phyloP scores from a whole-genome alignment of 192 early-diverging fungal genomes.

The Coemansia sp. region DNA sequence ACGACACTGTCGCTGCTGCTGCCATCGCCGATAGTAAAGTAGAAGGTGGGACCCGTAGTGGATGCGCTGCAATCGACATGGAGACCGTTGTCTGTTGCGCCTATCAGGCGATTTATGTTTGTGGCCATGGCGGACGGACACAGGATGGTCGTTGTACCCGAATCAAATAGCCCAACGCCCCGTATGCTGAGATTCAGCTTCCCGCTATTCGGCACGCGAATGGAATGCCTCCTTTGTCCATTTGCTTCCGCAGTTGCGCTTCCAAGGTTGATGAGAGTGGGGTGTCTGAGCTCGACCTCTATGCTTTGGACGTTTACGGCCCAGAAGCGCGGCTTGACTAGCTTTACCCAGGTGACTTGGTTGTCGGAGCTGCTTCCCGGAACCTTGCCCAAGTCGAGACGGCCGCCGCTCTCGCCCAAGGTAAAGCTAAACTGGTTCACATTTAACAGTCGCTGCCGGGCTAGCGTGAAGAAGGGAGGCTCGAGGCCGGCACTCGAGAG shows the following conservation, averaged over 20 bases:
- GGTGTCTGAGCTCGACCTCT: slow-evolving; percentile 3
- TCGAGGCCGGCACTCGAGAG: slow-evolving; percentile 41
- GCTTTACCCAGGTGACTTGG: slow-evolving; percentile 27
- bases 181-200: slow-evolving; percentile 9
- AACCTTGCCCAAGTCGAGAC: slow-evolving; percentile 36
- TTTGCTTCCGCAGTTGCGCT: not conserved
- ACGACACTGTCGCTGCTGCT: not conserved
- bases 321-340: slow-evolving; percentile 49
- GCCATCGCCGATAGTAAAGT: slow-evolving; percentile 18
- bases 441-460: slow-evolving; percentile 22
- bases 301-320: slow-evolving; percentile 33
- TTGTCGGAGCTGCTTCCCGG: not conserved
- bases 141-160: slow-evolving; percentile 49
- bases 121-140: slow-evolving; percentile 35
- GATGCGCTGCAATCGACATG: slow-evolving; percentile 39
- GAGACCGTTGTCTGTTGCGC: slow-evolving; percentile 42
- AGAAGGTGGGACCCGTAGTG: slow-evolving; percentile 36
- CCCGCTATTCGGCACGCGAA: slow-evolving; percentile 1
- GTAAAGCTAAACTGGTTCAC: slow-evolving; percentile 55
- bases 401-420: slow-evolving; percentile 32
- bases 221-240: not conserved
- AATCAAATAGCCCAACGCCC: slow-evolving; percentile 39
- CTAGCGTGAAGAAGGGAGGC: slow-evolving; percentile 45
- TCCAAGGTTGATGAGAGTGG: not conserved
- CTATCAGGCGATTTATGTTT: slow-evolving; percentile 50